Evolutionary conservation across 2,329 filamentous ascomycete species (phyloP), one percentile per base, ranked within the genome.

Genomic region (Metarhizium anisopliae): DNA sequence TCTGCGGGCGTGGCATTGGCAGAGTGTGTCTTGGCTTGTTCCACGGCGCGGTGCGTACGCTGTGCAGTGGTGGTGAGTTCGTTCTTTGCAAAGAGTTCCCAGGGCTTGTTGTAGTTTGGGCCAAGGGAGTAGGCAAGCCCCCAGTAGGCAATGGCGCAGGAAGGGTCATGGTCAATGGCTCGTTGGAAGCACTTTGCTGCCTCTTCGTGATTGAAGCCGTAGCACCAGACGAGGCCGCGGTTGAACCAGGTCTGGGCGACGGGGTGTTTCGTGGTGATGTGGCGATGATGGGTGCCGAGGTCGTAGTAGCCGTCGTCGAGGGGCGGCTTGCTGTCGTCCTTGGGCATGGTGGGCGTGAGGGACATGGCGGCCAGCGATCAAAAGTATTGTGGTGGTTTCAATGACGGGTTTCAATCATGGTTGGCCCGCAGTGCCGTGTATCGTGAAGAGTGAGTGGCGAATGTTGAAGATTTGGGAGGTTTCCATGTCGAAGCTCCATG

Each of bases 41-140:
- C 59, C 2, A 70, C 59, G 25, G 70, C 68, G 2, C 56, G 52
- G 47, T 71, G 66, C 0, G 70, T 69, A 40, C 65, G 60, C 20
- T 63, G 60, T 4, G 86, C 71, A 0, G 76, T 79, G 0, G 64
- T 67, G 11, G 74, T 68, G 4, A 86, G 72, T 60, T 91, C 87
- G 0, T 74, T 69, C 1, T 76, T 69, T 54, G 87, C 85, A 60
- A 91, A 90, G 29, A 82, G 76, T 32, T 82, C 79, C 89, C 89
- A 91, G 0, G 87, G 84, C 64, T 91, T 90, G 72, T 92, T 82
- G 68, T 84, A 85, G 64, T 93, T 91, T 3, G 89, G 88, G 0
- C 88, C 89, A 0, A 88, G 71, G 1, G 84, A 76, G 65, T 87
- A 91, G 0, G 88, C 84, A 4, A 87, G 70, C 0, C 86, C 86